A percentile compares a stretch with the other conserved stretches of the same genome.
Conservation (phyloP, 2,329 filamentous ascomycete genomes). For the Acrocalymma vagum region DNA sequence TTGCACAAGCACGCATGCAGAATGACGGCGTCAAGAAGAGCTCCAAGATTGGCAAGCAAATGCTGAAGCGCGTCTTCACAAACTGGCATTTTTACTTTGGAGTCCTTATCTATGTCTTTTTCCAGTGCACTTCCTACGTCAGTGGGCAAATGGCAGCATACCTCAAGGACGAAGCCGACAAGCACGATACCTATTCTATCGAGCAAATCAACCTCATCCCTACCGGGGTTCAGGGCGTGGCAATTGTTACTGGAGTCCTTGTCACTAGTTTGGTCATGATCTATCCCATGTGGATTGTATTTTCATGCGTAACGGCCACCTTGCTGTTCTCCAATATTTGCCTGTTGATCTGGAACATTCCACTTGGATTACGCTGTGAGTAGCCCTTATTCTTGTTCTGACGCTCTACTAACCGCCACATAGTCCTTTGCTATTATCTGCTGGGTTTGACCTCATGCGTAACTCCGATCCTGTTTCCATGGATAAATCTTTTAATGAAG, state of each 20-base stretch:
- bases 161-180: slow-evolving; percentile 54
- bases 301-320: slow-evolving; percentile 45
- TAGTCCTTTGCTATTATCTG: slow-evolving; percentile 33
- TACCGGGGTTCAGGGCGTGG: slow-evolving; percentile 55
- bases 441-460: slow-evolving; percentile 32
- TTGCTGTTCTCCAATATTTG: slow-evolving; percentile 54
- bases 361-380: slow-evolving; percentile 46
- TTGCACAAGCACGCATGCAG: slow-evolving; percentile 30
- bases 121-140: slow-evolving; percentile 48
- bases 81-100: slow-evolving; percentile 61
- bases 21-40: slow-evolving; percentile 40
- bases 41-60: slow-evolving; percentile 49
- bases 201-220: slow-evolving; percentile 59
- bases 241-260: slow-evolving; percentile 56
- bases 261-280: slow-evolving; percentile 58
- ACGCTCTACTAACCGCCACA: slow-evolving; percentile 5
- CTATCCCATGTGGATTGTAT: slow-evolving; percentile 58
- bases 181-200: slow-evolving; percentile 49
- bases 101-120: slow-evolving; percentile 53
- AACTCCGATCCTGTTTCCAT: slow-evolving; percentile 35
- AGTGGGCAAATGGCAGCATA: slow-evolving; percentile 59
- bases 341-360: slow-evolving; percentile 58
- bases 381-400: background rate
- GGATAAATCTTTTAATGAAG: slow-evolving; percentile 35
- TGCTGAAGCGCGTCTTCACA: slow-evolving; percentile 53